phyloP scores from a whole-genome alignment of 148 eudicot species.

The Rhododendron griersonianum region DNA sequence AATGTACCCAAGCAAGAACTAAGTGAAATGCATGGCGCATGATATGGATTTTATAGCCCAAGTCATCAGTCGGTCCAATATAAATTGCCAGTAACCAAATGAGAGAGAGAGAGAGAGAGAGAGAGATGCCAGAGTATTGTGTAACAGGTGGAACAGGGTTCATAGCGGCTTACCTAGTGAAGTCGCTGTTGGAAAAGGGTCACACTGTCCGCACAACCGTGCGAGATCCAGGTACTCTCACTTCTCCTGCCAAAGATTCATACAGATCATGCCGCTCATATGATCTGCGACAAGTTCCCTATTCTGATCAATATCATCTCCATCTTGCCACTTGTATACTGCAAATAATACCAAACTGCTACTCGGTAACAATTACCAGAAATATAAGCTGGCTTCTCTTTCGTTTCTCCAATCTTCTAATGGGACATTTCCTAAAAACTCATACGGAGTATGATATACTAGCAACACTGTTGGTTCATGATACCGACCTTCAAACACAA shows the following conservation, averaged over 20 bases:
- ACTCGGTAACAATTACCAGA: neutral
- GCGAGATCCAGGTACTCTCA: constrained; percentile 67
- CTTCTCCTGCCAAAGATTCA: neutral
- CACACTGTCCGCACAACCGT: constrained; percentile 74
- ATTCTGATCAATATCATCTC: neutral
- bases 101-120: constrained; percentile 15
- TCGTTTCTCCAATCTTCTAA: neutral
- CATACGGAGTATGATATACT: neutral
- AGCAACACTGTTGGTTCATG: neutral
- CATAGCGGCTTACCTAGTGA: constrained; percentile 74
- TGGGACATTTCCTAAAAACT: neutral
- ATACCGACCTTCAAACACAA: neutral
- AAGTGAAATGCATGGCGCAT: neutral
- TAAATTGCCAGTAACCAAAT: neutral
- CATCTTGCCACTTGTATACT: neutral
- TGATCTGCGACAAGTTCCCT: neutral
- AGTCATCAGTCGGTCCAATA: neutral
- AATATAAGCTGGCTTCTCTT: neutral
- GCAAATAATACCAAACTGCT: neutral
- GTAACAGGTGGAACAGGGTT: constrained; percentile 96
- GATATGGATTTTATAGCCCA: neutral
- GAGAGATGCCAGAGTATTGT: constrained; percentile 69
- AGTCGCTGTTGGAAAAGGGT: constrained; percentile 61
- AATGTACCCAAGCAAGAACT: neutral
- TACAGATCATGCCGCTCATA: neutral